Evolutionary conservation across 257 asterid species (phyloP).

Genomic region (Solanum dulcamara): DNA sequence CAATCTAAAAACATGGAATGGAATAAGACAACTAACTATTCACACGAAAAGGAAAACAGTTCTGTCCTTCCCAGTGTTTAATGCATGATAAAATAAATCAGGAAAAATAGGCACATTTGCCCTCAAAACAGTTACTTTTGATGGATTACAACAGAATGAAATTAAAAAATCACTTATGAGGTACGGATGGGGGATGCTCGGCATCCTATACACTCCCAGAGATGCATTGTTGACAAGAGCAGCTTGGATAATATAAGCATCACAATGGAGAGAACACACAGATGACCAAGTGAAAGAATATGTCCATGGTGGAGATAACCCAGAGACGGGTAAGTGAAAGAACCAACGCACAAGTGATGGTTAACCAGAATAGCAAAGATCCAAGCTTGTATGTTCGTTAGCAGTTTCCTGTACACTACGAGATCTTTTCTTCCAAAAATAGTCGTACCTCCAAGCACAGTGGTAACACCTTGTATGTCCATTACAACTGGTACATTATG

Average conservation of each 20-base stretch:
- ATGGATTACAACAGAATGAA: neutral
- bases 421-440: neutral
- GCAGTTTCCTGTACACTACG: neutral
- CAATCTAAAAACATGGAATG: neutral
- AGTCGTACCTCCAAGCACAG: neutral
- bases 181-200: neutral
- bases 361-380: neutral
- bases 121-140: neutral
- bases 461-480: neutral
- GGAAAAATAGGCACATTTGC: slow-evolving; percentile 6
- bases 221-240: neutral
- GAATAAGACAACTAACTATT: neutral
- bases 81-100: neutral
- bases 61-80: neutral
- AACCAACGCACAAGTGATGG: neutral
- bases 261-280: neutral
- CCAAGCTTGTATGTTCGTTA: neutral
- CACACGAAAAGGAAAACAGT: neutral
- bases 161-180: slow-evolving; percentile 1
- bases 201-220: neutral
- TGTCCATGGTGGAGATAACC: neutral
- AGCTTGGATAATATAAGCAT: neutral
- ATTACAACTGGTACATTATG: neutral
- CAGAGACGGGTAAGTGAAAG: neutral
- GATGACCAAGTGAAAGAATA: neutral